These are phyloP conservation scores for Thalassiosira profunda DNA, from an alignment of 108 stramenopile species.

Conservation along the genomic window DNA sequence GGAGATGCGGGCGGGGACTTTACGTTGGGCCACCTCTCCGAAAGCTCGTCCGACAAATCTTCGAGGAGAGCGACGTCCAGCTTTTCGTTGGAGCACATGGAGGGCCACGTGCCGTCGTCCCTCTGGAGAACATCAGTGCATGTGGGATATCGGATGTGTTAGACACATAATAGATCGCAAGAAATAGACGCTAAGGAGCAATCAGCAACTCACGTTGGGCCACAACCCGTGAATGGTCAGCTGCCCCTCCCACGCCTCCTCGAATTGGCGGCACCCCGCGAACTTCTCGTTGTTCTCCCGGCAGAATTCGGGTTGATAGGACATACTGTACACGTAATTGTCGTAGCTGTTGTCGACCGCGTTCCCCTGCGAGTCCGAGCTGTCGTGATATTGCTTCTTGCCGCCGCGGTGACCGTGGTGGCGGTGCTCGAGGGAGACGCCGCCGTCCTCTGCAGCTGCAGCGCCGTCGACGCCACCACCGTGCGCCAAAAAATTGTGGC, in stretches of 20 bases:
- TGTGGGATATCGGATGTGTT: not conserved
- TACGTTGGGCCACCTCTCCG: constrained; percentile 51
- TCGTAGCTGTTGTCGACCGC: constrained; percentile 3
- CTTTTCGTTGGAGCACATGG: constrained; percentile 41
- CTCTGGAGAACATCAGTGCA: constrained; percentile 9
- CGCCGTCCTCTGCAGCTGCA: not conserved
- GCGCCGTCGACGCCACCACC: not conserved
- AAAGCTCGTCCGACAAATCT: constrained; percentile 19
- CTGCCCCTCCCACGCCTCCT: constrained; percentile 34
- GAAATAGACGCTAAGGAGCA: not conserved
- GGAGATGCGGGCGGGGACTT: constrained; percentile 10
- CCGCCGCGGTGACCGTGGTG: not conserved
- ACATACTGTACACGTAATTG: constrained; percentile 43
- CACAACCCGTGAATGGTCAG: constrained; percentile 61
- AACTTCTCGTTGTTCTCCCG: constrained; percentile 16
- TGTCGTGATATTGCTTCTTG: not conserved
- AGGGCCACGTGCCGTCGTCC: constrained; percentile 49
- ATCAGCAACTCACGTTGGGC: constrained; percentile 33
- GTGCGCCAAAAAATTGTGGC: not conserved
- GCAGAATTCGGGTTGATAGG: constrained; percentile 59
- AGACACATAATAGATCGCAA: not conserved
- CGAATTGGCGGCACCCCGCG: constrained; percentile 39
- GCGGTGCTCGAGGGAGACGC: not conserved
- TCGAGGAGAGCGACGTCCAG: constrained; percentile 19
- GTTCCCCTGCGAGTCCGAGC: too few species aligned